A percentile compares a stretch with the other conserved stretches of the same genome.
Evolutionary conservation across 192 early-diverging fungal genomes (phyloP).

Genomic region (Gamsiella multidivaricata): DNA sequence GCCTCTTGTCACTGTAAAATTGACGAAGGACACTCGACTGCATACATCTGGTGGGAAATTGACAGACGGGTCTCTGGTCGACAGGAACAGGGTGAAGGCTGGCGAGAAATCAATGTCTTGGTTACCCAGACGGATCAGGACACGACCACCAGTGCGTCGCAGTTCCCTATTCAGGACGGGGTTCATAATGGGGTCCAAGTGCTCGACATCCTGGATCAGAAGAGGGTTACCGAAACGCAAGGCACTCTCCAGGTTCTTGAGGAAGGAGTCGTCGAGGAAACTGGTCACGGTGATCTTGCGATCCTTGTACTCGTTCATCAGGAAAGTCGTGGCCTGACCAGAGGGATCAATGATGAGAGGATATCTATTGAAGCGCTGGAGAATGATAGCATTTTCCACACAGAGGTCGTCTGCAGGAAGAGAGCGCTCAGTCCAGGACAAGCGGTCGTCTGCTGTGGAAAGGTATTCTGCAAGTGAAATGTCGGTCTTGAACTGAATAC

Average conservation of each 20-base stretch:
- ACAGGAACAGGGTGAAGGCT: constrained; percentile 92
- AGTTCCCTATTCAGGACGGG: constrained; percentile 98
- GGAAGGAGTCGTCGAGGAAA: constrained; percentile 97
- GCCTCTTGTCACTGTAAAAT: constrained; percentile 97
- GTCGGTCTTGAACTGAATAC: constrained; percentile 79
- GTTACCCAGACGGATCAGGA: constrained; percentile 92
- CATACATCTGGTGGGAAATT: constrained; percentile 96
- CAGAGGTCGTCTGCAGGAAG: constrained; percentile 93
- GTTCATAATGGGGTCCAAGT: constrained; percentile 97
- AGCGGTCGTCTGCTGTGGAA: constrained; percentile 90
- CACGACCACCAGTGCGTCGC: constrained; percentile 94
- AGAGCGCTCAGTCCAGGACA: constrained; percentile 87
- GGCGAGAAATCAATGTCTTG: constrained; percentile 99
- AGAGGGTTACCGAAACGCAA: constrained; percentile 98
- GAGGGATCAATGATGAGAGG: constrained; percentile 98
- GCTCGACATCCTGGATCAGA: constrained; percentile 96
- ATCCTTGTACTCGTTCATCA: constrained; percentile 87
- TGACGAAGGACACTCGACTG: constrained; percentile 98
- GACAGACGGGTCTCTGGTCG: constrained; percentile 94
- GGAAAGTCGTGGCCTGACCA: constrained; percentile 90
- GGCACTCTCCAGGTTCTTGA: constrained; percentile 97
- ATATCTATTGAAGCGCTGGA: constrained; percentile 94
- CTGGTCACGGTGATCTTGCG: constrained; percentile 93
- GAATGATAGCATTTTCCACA: constrained; percentile 98
- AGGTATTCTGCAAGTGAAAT: constrained; percentile 91